phyloP scores from a whole-genome alignment of 2,329 filamentous ascomycete genomes.

The Ophidiomyces ophidiicola region DNA sequence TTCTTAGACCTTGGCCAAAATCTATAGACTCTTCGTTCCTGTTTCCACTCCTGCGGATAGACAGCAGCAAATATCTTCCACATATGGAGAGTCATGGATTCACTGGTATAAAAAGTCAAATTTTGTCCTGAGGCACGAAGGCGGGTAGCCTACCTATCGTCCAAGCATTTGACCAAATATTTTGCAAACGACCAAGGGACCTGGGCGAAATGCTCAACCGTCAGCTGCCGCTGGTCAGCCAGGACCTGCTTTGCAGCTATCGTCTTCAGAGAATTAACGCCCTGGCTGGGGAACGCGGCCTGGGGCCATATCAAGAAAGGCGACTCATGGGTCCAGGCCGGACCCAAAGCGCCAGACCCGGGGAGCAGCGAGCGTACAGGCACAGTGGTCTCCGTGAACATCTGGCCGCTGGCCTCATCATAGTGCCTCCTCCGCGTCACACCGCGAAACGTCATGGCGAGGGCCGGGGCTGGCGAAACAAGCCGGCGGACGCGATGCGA shows the following conservation, averaged over 20 bases:
- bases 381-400: slow-evolving; percentile 15
- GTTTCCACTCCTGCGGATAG: slow-evolving; percentile 28
- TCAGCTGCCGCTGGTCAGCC: slow-evolving; percentile 29
- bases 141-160: slow-evolving; percentile 22
- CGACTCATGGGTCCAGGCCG: slow-evolving; percentile 30
- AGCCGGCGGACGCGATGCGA: not conserved
- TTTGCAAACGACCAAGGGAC: slow-evolving; percentile 32
- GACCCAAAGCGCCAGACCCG: slow-evolving; percentile 16
- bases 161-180: slow-evolving; percentile 30
- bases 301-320: slow-evolving; percentile 26
- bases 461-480: not conserved
- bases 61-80: slow-evolving; percentile 33
- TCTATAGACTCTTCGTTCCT: slow-evolving; percentile 21
- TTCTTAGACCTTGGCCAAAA: slow-evolving; percentile 23
- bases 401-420: slow-evolving; percentile 16
- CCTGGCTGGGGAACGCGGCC: slow-evolving; percentile 18
- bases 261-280: slow-evolving; percentile 26
- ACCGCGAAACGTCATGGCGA: slow-evolving; percentile 9
- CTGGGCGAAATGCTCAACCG: slow-evolving; percentile 24
- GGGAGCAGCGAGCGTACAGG: slow-evolving; percentile 1
- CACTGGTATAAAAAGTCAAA: slow-evolving; percentile 20
- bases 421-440: not conserved
- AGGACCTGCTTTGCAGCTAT: slow-evolving; percentile 24
- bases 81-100: slow-evolving; percentile 30
- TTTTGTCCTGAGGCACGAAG: slow-evolving; percentile 4